Conservation (phyloP, 495 filamentous ascomycete species). For the Tetracladium setigerum region DNA sequence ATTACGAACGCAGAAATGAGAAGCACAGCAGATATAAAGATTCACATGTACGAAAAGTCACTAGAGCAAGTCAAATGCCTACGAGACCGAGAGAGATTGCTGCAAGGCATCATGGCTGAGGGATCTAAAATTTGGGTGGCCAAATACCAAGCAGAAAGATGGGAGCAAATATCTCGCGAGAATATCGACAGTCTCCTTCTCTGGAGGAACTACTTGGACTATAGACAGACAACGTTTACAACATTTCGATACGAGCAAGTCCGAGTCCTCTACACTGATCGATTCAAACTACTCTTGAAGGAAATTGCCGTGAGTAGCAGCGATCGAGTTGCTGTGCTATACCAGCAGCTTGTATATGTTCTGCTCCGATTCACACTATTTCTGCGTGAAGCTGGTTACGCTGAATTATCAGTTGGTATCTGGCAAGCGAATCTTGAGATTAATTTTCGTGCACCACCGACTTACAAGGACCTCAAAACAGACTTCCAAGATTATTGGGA, state of each 20-base stretch:
- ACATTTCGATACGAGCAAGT: conserved; percentile 63
- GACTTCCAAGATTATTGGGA: conserved; percentile 66
- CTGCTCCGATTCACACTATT: conserved; percentile 67
- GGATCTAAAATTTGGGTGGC: conserved; percentile 65
- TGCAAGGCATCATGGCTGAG: conserved; percentile 63
- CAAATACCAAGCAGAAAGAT: conserved; percentile 51
- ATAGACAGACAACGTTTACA: conserved; percentile 59
- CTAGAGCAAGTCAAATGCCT: conserved; percentile 42
- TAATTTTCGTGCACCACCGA: conserved; percentile 48
- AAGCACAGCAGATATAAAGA: conserved; percentile 66
- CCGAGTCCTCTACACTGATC: conserved; percentile 46
- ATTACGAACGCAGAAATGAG: conserved; percentile 53
- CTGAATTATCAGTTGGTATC: conserved; percentile 66
- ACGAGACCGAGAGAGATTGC: conserved; percentile 43
- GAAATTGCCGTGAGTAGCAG: conserved; percentile 20
- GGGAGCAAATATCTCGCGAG: conserved; percentile 51
- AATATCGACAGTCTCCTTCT: conserved; percentile 52
- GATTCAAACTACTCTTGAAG: conserved; percentile 41
- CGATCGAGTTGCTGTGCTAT: conserved; percentile 21
- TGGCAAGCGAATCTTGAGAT: conserved; percentile 84
- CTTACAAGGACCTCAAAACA: conserved; percentile 1
- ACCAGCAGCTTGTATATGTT: conserved; percentile 57
- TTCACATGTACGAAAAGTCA: conserved; percentile 77
- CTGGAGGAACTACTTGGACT: conserved; percentile 71
- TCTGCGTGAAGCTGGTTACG: conserved; percentile 70